phyloP scores from a whole-genome alignment of 2,329 filamentous ascomycete species.

The Ustulina deusta region DNA sequence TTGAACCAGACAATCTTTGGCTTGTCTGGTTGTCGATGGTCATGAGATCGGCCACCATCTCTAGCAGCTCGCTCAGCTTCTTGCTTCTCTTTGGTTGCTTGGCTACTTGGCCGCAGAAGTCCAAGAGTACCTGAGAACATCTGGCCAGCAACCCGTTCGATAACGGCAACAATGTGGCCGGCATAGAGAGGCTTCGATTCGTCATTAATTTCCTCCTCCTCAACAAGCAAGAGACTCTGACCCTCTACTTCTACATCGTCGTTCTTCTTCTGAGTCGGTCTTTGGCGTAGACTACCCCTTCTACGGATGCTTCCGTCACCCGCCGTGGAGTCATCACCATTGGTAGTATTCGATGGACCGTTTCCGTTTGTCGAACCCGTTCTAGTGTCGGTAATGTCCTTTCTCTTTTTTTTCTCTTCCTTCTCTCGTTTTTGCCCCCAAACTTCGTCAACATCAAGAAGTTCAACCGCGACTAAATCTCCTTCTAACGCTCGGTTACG shows the following conservation, averaged over 20 bases:
- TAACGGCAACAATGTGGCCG: constrained; percentile 95
- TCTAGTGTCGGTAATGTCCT: constrained; percentile 95
- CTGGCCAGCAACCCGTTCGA: constrained; percentile 95
- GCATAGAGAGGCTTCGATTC: constrained; percentile 98
- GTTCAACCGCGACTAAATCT: constrained; percentile 93
- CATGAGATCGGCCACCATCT: constrained; percentile 82
- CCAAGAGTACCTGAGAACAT: constrained; percentile 99
- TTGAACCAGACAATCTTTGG: constrained; percentile 99
- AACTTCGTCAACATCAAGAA: constrained; percentile 97
- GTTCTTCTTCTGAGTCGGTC: constrained; percentile 99
- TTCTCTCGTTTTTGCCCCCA: constrained; percentile 99
- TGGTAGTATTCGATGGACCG: constrained; percentile 71
- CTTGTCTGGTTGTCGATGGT: constrained; percentile 90
- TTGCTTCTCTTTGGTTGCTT: constrained; percentile 99
- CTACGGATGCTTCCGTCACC: constrained; percentile 88
- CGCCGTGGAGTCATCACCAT: constrained; percentile 70
- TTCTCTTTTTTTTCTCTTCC: constrained; percentile 99
- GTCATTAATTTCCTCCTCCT: constrained; percentile 98
- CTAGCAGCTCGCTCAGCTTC: constrained; percentile 94
- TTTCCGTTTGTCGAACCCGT: constrained; percentile 80
- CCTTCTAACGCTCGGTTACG: constrained; percentile 96
- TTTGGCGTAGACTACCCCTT: constrained; percentile 93
- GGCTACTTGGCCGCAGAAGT: constrained; percentile 92
- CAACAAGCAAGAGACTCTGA: constrained; percentile 93
- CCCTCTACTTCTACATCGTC: constrained; percentile 99